A percentile compares a stretch with the other conserved stretches of the same genome.
Evolutionary conservation across 73 alveolate genomes (phyloP).

Genomic region (Durusdinium trenchii): DNA sequence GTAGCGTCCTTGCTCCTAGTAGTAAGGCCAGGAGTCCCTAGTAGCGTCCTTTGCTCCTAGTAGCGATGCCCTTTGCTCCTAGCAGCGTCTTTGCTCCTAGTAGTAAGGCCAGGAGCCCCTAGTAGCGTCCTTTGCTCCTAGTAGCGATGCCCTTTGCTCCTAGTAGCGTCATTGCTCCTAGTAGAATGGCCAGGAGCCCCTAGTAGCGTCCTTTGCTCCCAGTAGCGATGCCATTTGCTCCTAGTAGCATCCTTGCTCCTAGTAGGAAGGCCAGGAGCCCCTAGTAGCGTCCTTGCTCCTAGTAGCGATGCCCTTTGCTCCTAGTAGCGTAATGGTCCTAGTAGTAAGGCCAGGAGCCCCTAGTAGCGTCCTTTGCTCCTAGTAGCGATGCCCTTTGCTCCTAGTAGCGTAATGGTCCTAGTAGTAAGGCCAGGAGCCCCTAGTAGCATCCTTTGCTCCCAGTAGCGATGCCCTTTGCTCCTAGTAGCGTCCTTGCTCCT

Average conservation of each 20-base stretch:
- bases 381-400: background rate
- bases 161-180: background rate
- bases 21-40: background rate
- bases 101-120: background rate
- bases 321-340: background rate
- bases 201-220: background rate
- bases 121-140: background rate
- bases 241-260: background rate
- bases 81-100: background rate
- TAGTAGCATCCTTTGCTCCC: background rate
- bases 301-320: too few relatives aligned
- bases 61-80: too few relatives aligned
- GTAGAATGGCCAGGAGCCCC: background rate
- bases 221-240: too few relatives aligned
- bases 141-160: too few relatives aligned
- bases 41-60: background rate
- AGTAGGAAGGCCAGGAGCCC: background rate
- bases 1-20: background rate
- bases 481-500: background rate
- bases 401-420: too few relatives aligned
- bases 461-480: too few relatives aligned
- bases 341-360: background rate
- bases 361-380: background rate
- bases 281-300: background rate
- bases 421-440: background rate